Conservation (phyloP, 371 early-diverging fungal species). For the Homolaphlyctis polyrhiza region DNA sequence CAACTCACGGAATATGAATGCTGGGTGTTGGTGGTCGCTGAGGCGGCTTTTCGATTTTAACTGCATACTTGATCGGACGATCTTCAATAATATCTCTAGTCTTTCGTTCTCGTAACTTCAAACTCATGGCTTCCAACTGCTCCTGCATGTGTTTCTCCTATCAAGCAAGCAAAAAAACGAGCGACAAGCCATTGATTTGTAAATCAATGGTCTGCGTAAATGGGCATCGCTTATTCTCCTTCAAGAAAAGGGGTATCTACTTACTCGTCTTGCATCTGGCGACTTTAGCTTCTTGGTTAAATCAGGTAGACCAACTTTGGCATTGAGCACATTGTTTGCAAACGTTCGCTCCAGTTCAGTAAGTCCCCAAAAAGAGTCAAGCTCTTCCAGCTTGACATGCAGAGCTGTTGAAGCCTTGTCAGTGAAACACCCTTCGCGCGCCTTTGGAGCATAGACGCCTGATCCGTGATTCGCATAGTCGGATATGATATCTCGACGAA, state of each 20-base stretch:
- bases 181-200: too few species aligned
- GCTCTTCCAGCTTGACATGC: slow-evolving; percentile 24
- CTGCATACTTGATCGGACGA: slow-evolving; percentile 33
- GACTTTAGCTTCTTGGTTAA: slow-evolving; percentile 9
- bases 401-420: slow-evolving; percentile 28
- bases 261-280: slow-evolving; percentile 24
- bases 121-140: slow-evolving; percentile 41
- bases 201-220: too few species aligned
- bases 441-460: slow-evolving; percentile 44
- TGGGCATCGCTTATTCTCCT: background rate
- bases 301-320: slow-evolving; percentile 22
- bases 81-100: slow-evolving; percentile 11
- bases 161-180: too few species aligned
- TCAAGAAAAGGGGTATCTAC: background rate
- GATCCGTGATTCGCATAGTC: slow-evolving; percentile 47
- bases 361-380: slow-evolving; percentile 28
- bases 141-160: slow-evolving; percentile 39
- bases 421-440: slow-evolving; percentile 39
- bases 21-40: slow-evolving; percentile 44
- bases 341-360: slow-evolving; percentile 28
- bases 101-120: slow-evolving; percentile 37
- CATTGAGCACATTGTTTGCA: slow-evolving; percentile 17
- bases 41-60: slow-evolving; percentile 40
- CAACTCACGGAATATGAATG: slow-evolving; percentile 30
- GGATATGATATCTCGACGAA: slow-evolving; percentile 44